A percentile compares a stretch with the other conserved stretches of the same genome.
Conservation (phyloP, 441 rosid genomes). For the Rhodomyrtus psidioides region DNA sequence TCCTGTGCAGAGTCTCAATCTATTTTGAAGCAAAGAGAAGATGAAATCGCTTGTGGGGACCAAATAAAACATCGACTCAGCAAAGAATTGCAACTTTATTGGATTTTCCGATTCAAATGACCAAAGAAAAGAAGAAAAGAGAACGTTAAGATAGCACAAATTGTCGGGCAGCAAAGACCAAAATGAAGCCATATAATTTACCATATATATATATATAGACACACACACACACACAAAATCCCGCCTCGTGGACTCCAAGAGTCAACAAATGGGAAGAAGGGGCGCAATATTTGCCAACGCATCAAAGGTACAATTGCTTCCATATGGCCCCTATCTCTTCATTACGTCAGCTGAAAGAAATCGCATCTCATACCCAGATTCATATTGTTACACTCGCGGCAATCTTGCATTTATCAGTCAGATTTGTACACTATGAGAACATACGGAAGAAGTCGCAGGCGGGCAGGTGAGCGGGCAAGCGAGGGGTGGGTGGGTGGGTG, state of each 20-base stretch:
- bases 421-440: constrained; percentile 40
- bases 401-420: neutral
- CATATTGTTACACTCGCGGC: neutral
- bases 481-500: no score
- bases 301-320: neutral
- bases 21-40: neutral
- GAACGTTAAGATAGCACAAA: neutral
- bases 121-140: neutral
- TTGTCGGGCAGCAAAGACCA: neutral
- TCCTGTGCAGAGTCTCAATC: neutral
- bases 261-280: neutral
- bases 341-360: neutral
- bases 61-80: neutral
- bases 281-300: neutral
- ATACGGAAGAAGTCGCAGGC: constrained; percentile 78
- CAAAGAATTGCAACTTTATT: neutral
- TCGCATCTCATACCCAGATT: neutral
- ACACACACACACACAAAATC: neutral
- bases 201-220: no score
- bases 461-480: no score
- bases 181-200: neutral
- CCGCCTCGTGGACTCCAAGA: neutral
- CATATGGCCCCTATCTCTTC: neutral
- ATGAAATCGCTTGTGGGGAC: neutral
- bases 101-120: neutral